Evolutionary conservation across 225 moss, liverwort and hornwort genomes (phyloP).

Genomic region (Pleurozium schreberi): DNA sequence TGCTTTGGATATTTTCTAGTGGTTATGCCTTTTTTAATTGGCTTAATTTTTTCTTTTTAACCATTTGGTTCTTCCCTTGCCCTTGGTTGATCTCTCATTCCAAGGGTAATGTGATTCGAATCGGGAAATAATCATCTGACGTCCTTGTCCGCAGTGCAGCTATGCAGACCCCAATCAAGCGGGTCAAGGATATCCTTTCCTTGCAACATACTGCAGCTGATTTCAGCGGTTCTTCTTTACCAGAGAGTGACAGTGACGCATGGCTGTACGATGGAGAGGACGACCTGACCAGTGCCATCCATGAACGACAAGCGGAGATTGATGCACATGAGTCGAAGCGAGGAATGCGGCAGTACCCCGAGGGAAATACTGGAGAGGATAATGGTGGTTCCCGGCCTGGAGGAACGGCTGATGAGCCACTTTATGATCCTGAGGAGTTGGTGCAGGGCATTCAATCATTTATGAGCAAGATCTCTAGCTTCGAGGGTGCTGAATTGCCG

Average conservation of each 20-base stretch:
- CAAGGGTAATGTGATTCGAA: not conserved
- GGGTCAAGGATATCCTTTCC: slow-evolving; percentile 55
- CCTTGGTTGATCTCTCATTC: not conserved
- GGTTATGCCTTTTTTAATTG: not conserved
- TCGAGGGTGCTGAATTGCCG: slow-evolving; percentile 93
- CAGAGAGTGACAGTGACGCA: slow-evolving; percentile 56
- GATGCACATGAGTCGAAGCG: slow-evolving; percentile 55
- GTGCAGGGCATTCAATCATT: slow-evolving; percentile 76
- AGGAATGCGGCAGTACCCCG: slow-evolving; percentile 2
- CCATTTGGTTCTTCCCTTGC: not conserved
- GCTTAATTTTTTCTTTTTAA: not conserved
- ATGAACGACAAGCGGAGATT: slow-evolving; percentile 76
- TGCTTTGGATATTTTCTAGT: not conserved
- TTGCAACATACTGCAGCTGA: slow-evolving; percentile 32
- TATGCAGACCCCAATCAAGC: slow-evolving; percentile 58
- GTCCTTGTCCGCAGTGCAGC: slow-evolving; percentile 37
- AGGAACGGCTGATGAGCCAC: slow-evolving; percentile 27
- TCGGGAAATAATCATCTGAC: not conserved
- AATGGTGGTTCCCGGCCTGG: slow-evolving; percentile 6
- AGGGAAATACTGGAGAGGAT: not conserved
- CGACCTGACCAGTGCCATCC: slow-evolving; percentile 48
- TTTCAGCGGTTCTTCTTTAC: slow-evolving; percentile 22
- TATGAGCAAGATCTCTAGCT: slow-evolving; percentile 83
- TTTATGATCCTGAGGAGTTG: slow-evolving; percentile 60
- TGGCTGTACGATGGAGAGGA: slow-evolving; percentile 92